These are phyloP conservation scores for Aspergillus uvarum DNA, from an alignment of 2,329 filamentous ascomycete genomes.

Conservation along the genomic window DNA sequence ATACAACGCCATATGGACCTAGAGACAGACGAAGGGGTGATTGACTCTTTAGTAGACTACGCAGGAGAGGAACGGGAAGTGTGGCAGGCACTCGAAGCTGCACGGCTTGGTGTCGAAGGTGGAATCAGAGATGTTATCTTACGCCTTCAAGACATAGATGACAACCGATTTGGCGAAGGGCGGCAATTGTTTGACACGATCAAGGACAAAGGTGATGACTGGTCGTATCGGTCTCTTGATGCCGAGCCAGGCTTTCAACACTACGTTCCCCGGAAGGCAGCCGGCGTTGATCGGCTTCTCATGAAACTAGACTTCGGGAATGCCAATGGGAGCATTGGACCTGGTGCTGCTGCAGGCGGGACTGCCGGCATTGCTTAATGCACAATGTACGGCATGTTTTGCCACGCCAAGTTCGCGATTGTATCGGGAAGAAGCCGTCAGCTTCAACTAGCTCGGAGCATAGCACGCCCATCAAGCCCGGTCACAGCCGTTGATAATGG, in stretches of 20 bases:
- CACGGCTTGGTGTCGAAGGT: conserved; percentile 63
- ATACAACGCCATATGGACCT: conserved; percentile 78
- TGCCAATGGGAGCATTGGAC: conserved; percentile 16
- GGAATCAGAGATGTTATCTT: conserved; percentile 63
- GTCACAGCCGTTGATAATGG: too few species aligned
- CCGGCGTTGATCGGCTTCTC: conserved; percentile 77
- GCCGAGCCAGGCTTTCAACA: conserved; percentile 23
- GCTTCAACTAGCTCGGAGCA: too few species aligned
- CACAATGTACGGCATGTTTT: not conserved
- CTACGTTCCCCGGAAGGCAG: conserved; percentile 71
- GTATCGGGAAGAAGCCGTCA: too few species aligned
- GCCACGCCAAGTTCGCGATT: too few species aligned
- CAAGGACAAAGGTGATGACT: conserved; percentile 29
- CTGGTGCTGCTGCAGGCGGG: not conserved
- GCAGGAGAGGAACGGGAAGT: conserved; percentile 71
- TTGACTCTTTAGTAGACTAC: conserved; percentile 71
- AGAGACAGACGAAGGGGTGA: conserved; percentile 76
- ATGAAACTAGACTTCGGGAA: conserved; percentile 78
- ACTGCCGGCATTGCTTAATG: not conserved
- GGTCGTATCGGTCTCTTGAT: conserved; percentile 29
- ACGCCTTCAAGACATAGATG: conserved; percentile 62
- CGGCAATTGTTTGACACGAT: conserved; percentile 35
- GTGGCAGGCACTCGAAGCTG: conserved; percentile 61
- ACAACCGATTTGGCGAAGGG: conserved; percentile 46
- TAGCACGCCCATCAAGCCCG: too few species aligned